These are phyloP conservation scores for Exophiala phaeomuriformis DNA, from an alignment of 2,329 filamentous ascomycete genomes.

Conservation along the genomic window DNA sequence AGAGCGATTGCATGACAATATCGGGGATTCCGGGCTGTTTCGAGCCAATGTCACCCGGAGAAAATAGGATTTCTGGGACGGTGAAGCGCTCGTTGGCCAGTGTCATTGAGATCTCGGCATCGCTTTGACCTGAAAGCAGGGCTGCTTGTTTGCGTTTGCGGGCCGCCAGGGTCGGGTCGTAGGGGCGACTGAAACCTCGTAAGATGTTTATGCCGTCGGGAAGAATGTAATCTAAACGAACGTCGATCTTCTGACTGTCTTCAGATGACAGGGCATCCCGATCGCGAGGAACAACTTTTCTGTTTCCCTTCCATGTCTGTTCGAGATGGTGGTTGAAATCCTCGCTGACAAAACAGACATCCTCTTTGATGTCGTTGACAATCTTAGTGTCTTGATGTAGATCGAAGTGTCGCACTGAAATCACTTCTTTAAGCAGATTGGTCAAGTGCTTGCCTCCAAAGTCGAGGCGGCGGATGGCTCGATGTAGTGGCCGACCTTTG, in stretches of 20 bases:
- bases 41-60: constrained; percentile 76
- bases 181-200: constrained; percentile 66
- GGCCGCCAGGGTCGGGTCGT: constrained; percentile 60
- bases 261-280: constrained; percentile 8
- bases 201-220: constrained; percentile 64
- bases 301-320: constrained; percentile 70
- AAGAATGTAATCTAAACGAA: constrained; percentile 85
- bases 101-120: constrained; percentile 71
- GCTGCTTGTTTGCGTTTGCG: constrained; percentile 41
- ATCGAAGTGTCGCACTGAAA: constrained; percentile 88
- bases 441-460: constrained; percentile 89
- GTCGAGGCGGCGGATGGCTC: constrained; percentile 75
- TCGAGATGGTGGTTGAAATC: constrained; percentile 76
- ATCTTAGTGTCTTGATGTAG: constrained; percentile 91
- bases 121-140: constrained; percentile 39
- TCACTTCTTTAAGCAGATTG: constrained; percentile 81
- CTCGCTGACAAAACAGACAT: constrained; percentile 71
- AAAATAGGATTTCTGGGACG: constrained; percentile 85
- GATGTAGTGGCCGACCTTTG: constrained; percentile 69
- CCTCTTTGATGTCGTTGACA: constrained; percentile 93
- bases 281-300: not conserved
- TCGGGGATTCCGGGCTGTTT: constrained; percentile 75
- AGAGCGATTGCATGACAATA: constrained; percentile 71
- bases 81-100: constrained; percentile 87
- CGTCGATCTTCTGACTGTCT: constrained; percentile 39